Conservation (phyloP, 2,329 filamentous ascomycete species). For the Stemphylium beticola region DNA sequence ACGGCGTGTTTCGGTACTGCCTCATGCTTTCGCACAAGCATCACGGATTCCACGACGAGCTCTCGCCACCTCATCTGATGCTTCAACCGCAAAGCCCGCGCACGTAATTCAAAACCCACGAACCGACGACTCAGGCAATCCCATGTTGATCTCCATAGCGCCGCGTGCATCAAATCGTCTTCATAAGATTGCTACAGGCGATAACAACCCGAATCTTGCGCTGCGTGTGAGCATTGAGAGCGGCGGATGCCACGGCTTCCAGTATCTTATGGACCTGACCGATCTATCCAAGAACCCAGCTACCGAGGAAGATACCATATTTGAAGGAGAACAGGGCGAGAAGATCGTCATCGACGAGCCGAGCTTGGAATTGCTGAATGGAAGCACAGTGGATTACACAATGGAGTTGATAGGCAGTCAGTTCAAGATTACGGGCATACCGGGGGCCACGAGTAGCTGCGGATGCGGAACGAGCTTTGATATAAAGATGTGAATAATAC, state of each 20-base stretch:
- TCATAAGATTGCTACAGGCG: constrained; percentile 63
- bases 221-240: constrained; percentile 92
- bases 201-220: constrained; percentile 75
- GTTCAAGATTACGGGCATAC: constrained; percentile 96
- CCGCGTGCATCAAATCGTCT: constrained; percentile 74
- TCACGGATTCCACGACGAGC: constrained; percentile 43
- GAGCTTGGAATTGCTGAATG: constrained; percentile 85
- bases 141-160: constrained; percentile 83
- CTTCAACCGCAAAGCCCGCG: constrained; percentile 34
- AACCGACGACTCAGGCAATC: constrained; percentile 81
- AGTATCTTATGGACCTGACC: constrained; percentile 91
- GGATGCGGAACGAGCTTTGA: constrained; percentile 98
- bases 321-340: constrained; percentile 71
- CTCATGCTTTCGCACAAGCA: constrained; percentile 28
- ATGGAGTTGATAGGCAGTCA: constrained; percentile 94
- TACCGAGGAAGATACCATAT: constrained; percentile 83
- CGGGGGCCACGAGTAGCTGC: constrained; percentile 88
- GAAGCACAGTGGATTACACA: constrained; percentile 95
- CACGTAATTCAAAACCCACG: constrained; percentile 69
- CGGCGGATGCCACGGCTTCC: constrained; percentile 96
- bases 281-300: constrained; percentile 58
- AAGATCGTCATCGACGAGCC: constrained; percentile 89
- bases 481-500: constrained; percentile 63
- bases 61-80: constrained; percentile 35
- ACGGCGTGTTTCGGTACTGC: neutral